Percentiles rank a stretch among this genome's conserved stretches.
Conservation (phyloP, 116 monocot genomes). For the Dioscorea cayenensis region DNA sequence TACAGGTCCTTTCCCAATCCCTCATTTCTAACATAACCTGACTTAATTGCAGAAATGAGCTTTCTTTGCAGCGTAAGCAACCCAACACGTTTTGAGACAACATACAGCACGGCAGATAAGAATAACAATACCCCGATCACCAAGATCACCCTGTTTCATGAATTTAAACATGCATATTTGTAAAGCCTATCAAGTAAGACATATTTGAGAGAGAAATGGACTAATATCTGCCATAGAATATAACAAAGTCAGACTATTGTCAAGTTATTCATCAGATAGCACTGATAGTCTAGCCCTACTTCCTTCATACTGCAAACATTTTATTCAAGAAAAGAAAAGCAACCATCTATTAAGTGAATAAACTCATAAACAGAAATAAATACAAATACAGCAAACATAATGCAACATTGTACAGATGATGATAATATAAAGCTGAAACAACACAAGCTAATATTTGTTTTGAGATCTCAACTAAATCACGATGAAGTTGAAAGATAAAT, state of each 20-base stretch:
- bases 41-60: constrained; percentile 54
- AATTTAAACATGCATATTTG: background rate
- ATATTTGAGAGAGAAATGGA: too few species aligned
- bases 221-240: too few species aligned
- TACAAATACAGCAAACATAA: background rate
- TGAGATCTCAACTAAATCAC: background rate
- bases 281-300: too few species aligned
- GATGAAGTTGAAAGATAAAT: background rate
- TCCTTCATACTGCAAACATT: too few species aligned
- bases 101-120: constrained; percentile 54
- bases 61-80: constrained; percentile 66
- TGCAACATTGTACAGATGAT: background rate
- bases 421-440: background rate
- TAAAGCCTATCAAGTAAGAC: background rate
- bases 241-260: too few species aligned
- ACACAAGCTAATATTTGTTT: background rate
- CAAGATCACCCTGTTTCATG: constrained; percentile 57
- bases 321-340: too few species aligned
- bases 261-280: too few species aligned
- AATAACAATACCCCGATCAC: constrained; percentile 60
- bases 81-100: constrained; percentile 76
- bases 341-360: background rate
- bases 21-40: constrained; percentile 30
- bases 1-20: constrained; percentile 10
- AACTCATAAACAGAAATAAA: background rate